Evolutionary conservation across 441 rosid species (phyloP).

Genomic region (Pelargonium fulgidum): DNA sequence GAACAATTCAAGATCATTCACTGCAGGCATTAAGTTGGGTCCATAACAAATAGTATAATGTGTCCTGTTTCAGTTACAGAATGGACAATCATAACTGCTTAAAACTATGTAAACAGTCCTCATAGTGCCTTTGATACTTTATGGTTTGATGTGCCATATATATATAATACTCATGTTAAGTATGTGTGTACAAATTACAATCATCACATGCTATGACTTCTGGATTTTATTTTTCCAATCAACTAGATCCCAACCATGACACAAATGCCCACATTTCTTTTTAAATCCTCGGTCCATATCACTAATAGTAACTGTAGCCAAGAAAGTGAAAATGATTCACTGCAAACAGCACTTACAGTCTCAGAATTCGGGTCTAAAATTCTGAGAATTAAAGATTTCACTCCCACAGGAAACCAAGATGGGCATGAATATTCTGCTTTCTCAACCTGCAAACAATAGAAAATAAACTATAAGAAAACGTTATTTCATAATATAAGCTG

Average conservation of each 20-base stretch:
- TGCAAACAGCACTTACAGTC: conserved; percentile 46
- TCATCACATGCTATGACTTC: too few relatives aligned
- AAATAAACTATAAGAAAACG: neutral
- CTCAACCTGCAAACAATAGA: conserved; percentile 49
- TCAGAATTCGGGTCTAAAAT: conserved; percentile 90
- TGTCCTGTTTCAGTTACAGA: too few relatives aligned
- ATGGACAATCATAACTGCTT: too few relatives aligned
- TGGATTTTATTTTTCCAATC: too few relatives aligned
- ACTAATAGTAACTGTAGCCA: conserved; percentile 7
- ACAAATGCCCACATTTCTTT: neutral
- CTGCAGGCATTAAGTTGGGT: neutral
- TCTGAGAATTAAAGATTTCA: conserved; percentile 67
- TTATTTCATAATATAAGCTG: too few relatives aligned
- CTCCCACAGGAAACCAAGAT: conserved; percentile 82
- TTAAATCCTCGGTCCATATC: neutral
- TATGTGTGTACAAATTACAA: too few relatives aligned
- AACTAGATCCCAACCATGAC: neutral
- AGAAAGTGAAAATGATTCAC: neutral
- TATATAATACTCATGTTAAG: too few relatives aligned
- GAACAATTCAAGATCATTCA: neutral
- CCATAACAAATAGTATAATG: neutral
- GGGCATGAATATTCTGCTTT: conserved; percentile 89
- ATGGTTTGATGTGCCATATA: too few relatives aligned
- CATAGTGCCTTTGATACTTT: too few relatives aligned
- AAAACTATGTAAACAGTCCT: too few relatives aligned